Conservation (phyloP, 768 basidiomycete species). For the Agaricus subrufescens region DNA sequence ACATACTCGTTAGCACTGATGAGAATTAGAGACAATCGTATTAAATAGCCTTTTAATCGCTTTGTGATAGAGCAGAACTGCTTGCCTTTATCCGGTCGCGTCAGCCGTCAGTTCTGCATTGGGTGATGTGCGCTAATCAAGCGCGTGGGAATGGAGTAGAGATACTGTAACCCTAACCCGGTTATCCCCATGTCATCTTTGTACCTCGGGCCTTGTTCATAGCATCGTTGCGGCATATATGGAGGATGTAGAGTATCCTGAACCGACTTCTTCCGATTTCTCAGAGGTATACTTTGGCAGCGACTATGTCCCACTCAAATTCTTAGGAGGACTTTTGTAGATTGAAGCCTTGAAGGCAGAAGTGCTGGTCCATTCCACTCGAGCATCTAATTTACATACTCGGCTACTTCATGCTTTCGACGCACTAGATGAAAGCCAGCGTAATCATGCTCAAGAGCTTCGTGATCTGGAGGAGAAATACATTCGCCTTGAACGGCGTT, state of each 20-base stretch:
- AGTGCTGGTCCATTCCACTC: constrained; percentile 23
- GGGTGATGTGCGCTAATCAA: no score
- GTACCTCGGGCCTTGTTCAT: no score
- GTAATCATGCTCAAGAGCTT: constrained; percentile 36
- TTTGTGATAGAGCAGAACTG: no score
- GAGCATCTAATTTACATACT: constrained; percentile 36
- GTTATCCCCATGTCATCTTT: no score
- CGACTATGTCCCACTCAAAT: background rate
- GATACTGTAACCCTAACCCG: no score
- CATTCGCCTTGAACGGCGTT: constrained; percentile 29
- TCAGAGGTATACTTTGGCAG: background rate
- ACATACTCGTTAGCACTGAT: no score
- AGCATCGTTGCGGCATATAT: no score
- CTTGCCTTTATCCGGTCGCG: no score
- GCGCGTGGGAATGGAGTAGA: no score
- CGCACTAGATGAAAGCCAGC: constrained; percentile 39
- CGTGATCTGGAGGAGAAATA: constrained; percentile 25
- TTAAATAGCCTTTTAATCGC: no score
- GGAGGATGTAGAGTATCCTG: background rate
- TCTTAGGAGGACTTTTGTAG: background rate
- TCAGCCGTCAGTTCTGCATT: no score
- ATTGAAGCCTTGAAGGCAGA: constrained; percentile 7
- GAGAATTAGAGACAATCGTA: no score
- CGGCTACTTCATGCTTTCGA: constrained; percentile 48
- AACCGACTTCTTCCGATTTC: background rate